Conservation (phyloP, 768 basidiomycete species). For the Lentinus brumalis region DNA sequence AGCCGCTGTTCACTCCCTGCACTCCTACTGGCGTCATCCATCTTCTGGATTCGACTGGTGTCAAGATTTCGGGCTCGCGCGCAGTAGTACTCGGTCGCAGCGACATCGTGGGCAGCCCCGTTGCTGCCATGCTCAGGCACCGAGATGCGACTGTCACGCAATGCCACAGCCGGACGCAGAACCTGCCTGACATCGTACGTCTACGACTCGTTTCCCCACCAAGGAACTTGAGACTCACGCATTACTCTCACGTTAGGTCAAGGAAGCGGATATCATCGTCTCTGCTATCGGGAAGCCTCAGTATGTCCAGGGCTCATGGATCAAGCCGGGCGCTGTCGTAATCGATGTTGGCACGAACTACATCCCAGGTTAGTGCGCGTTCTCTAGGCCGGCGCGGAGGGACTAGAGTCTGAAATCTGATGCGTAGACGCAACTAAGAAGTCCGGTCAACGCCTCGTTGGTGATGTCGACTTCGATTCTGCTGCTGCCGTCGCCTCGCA, state of each 20-base stretch:
- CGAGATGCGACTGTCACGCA: slow-evolving; percentile 96
- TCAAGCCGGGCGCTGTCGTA: slow-evolving; percentile 93
- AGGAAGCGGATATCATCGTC: slow-evolving; percentile 88
- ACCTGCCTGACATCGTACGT: slow-evolving; percentile 77
- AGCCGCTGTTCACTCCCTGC: slow-evolving; percentile 91
- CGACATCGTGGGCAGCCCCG: slow-evolving; percentile 97
- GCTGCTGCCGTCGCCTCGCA: slow-evolving; percentile 79
- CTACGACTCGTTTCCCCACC: not conserved
- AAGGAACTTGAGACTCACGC: not conserved
- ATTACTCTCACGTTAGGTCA: slow-evolving; percentile 52
- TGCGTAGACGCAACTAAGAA: slow-evolving; percentile 82
- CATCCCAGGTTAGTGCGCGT: slow-evolving; percentile 64
- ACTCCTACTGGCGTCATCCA: slow-evolving; percentile 93
- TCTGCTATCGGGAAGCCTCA: slow-evolving; percentile 94
- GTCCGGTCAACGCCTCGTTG: slow-evolving; percentile 92
- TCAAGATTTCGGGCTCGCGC: slow-evolving; percentile 73
- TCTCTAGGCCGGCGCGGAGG: not conserved
- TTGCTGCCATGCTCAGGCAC: slow-evolving; percentile 86
- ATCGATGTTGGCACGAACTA: slow-evolving; percentile 99
- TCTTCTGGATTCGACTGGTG: slow-evolving; percentile 85
- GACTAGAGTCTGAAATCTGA: not conserved
- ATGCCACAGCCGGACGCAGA: slow-evolving; percentile 90
- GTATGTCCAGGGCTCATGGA: slow-evolving; percentile 90
- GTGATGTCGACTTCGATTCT: slow-evolving; percentile 87
- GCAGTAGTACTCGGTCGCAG: slow-evolving; percentile 95